Evolutionary conservation across 192 early-diverging fungal species (phyloP), one percentile per base, ranked within the genome.

Genomic region (Backusella macrospora): DNA sequence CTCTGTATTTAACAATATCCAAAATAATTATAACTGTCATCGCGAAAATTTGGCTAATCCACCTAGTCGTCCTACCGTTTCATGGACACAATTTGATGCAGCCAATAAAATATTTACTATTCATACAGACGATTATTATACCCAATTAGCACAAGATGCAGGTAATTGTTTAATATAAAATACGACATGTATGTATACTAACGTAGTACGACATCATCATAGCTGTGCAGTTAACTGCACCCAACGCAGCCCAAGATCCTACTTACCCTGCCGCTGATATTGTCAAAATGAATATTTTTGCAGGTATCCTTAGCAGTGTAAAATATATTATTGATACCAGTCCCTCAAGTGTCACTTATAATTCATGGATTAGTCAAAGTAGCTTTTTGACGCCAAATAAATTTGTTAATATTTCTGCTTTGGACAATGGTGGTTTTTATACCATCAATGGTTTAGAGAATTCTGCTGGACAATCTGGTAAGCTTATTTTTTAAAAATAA

Each of bases 91-190:
- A 12, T 15, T 68, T 68, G 43, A 68, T 29, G 21, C 14, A 16
- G 21, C 34, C 9, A 26, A 26, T 9, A 18, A 44, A 26, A 0
- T 34, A 45, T 68, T 46, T 46, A 68, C 67, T 26, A 68, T 46
- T 10, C 38, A 68, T 29, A 23, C 23, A 14, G 67, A 68, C 14
- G 18, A 9, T 15, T 68, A 68, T 44, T 68, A 46, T 68, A 1
- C 43, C 15, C 67, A 68, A 68, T 68, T 68, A 47, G 21, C 67
- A 13, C 21, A 68, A 45, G 67, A 68, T 46, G 67, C 43, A 46
- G 67, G 67, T 68, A 42, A 34, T 34, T 34, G 29, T 2, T 34
- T 34, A 65, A 39, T 7, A 38, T 8, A 65, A 1, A 39, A 3
- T 9, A 2, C 15, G 16, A 8, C 0, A 0, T 26, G 16, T 5